phyloP scores from a whole-genome alignment of 2,329 filamentous ascomycete species.

The Westerdykella aurantiaca region DNA sequence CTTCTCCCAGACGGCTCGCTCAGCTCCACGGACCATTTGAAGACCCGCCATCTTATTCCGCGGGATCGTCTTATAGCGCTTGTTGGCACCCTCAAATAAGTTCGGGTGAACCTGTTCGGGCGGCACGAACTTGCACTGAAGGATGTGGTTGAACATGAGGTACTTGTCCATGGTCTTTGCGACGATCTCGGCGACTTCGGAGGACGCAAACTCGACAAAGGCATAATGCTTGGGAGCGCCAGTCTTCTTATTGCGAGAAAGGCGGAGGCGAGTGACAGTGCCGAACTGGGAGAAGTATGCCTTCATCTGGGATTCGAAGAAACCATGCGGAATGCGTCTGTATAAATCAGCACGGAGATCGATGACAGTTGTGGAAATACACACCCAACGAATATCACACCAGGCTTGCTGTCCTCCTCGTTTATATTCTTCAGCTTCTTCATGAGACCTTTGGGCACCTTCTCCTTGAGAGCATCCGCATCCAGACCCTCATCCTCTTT shows the following conservation, averaged over 20 bases:
- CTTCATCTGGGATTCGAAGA: constrained; percentile 94
- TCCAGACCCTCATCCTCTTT: constrained; percentile 36
- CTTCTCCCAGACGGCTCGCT: constrained; percentile 71
- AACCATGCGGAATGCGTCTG: constrained; percentile 81
- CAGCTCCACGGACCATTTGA: constrained; percentile 65
- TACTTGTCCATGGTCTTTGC: constrained; percentile 98
- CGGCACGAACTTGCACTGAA: constrained; percentile 78
- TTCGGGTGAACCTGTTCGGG: constrained; percentile 71
- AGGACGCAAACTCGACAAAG: constrained; percentile 78
- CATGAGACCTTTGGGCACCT: constrained; percentile 23
- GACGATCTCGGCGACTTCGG: constrained; percentile 82
- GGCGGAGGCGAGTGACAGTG: constrained; percentile 66
- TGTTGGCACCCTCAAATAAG: constrained; percentile 85
- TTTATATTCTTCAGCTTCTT: constrained; percentile 45
- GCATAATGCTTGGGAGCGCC: constrained; percentile 90
- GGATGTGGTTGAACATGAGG: constrained; percentile 85
- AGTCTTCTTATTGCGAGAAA: constrained; percentile 88
- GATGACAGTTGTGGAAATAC: constrained; percentile 14
- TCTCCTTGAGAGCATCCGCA: constrained; percentile 31
- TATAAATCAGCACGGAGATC: constrained; percentile 2
- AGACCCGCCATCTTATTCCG: constrained; percentile 80
- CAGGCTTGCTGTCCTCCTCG: constrained; percentile 54
- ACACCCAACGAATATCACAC: constrained; percentile 78
- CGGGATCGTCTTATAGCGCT: constrained; percentile 81
- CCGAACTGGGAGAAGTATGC: constrained; percentile 94